Conservation (phyloP, 495 filamentous ascomycete genomes). For the Penicillium turbatum region DNA sequence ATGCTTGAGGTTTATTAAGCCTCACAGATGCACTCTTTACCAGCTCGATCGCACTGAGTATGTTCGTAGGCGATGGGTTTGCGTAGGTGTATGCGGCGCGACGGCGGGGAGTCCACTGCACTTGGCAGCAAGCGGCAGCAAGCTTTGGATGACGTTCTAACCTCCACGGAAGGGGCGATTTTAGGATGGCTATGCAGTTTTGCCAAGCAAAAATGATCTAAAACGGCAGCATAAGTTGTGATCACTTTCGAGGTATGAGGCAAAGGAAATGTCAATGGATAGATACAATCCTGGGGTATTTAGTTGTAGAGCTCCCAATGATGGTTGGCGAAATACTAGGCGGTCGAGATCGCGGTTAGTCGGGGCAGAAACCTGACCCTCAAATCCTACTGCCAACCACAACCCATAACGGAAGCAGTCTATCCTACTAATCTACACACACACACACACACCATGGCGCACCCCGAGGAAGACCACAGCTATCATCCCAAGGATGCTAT, state of each 20-base stretch:
- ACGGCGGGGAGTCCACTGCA: constrained; percentile 30
- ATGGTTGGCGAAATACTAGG: constrained; percentile 24
- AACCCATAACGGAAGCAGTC: constrained; percentile 26
- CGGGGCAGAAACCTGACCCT: constrained; percentile 32
- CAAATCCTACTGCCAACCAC: constrained; percentile 28
- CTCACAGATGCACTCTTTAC: not conserved
- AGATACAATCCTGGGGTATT: not conserved
- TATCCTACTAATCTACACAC: constrained; percentile 21
- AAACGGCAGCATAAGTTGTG: no score
- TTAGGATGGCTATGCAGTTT: not conserved
- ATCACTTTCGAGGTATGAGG: not conserved
- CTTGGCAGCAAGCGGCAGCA: constrained; percentile 20
- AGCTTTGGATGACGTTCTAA: constrained; percentile 6
- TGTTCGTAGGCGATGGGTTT: constrained; percentile 9
- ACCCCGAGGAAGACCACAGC: constrained; percentile 44
- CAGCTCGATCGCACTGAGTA: not conserved
- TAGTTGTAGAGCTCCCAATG: constrained; percentile 10
- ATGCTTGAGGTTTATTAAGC: not conserved
- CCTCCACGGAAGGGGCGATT: not conserved
- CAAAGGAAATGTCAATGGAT: not conserved
- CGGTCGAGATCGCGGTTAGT: not conserved
- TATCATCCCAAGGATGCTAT: constrained; percentile 83
- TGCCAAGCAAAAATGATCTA: not conserved
- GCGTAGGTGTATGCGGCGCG: constrained; percentile 17
- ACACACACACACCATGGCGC: constrained; percentile 42